Conservation (phyloP, 2,329 filamentous ascomycete species). For the Ceratocystis huliohia region DNA sequence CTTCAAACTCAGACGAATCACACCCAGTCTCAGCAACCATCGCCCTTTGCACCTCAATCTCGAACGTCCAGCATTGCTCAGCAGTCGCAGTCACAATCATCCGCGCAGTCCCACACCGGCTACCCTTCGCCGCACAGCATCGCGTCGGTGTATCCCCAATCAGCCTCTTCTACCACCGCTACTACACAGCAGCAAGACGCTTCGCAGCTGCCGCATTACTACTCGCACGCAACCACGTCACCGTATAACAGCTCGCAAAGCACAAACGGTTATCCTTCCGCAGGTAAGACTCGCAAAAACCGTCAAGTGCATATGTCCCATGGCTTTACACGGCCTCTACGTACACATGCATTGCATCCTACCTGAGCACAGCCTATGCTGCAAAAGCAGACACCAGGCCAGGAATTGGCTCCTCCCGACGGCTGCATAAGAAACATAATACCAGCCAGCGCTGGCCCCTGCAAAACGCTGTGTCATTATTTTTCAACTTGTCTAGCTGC, state of each 20-base stretch:
- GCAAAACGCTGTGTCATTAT: neutral
- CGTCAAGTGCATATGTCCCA: neutral
- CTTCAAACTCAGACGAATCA: conserved; percentile 31
- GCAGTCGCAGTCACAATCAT: conserved; percentile 50
- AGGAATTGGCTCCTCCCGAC: conserved; percentile 1
- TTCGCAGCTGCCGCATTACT: conserved; percentile 54
- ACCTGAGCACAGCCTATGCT: too few relatives aligned
- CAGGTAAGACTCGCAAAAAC: conserved; percentile 43
- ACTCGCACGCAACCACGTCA: conserved; percentile 58
- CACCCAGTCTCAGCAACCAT: conserved; percentile 58
- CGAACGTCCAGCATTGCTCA: conserved; percentile 61
- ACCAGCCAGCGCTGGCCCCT: neutral
- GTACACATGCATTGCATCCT: too few relatives aligned
- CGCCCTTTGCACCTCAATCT: conserved; percentile 46
- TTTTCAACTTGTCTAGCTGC: neutral
- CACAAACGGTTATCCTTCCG: conserved; percentile 72
- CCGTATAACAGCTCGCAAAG: conserved; percentile 67
- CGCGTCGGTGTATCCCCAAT: conserved; percentile 43
- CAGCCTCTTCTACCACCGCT: conserved; percentile 46
- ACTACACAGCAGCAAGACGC: conserved; percentile 46
- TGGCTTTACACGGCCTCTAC: too few relatives aligned
- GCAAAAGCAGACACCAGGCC: neutral
- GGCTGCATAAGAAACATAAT: neutral
- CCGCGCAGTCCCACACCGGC: conserved; percentile 48
- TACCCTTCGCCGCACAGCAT: conserved; percentile 56